A percentile compares a stretch with the other conserved stretches of the same genome.
phyloP scores from a whole-genome alignment of 768 basidiomycete genomes.

The Tricholoma terreum region DNA sequence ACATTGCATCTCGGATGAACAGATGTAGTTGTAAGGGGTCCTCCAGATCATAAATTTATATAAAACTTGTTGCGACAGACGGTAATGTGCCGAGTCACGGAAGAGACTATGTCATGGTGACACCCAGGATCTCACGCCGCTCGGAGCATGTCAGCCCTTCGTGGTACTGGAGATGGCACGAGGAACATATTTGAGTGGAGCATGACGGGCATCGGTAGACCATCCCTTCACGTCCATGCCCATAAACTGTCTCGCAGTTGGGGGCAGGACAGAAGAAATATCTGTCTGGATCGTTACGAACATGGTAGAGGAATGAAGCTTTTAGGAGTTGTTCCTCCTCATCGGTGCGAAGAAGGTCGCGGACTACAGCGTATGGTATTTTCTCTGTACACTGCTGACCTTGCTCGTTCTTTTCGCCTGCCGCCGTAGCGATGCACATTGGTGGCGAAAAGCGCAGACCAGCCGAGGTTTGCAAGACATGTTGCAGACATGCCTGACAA shows the following conservation, averaged over 20 bases:
- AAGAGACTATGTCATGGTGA: background rate
- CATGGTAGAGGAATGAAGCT: constrained; percentile 39
- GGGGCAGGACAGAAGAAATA: constrained; percentile 55
- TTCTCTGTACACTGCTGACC: constrained; percentile 11
- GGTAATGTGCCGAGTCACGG: background rate
- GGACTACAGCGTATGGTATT: constrained; percentile 39
- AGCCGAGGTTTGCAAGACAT: constrained; percentile 34
- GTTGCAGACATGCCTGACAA: constrained; percentile 47
- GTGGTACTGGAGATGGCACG: constrained; percentile 38
- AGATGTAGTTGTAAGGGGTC: no score
- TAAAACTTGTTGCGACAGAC: background rate
- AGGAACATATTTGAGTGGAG: constrained; percentile 32
- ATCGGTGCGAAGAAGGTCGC: constrained; percentile 33
- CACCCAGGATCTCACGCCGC: background rate
- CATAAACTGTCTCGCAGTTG: constrained; percentile 48
- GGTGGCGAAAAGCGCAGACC: constrained; percentile 28
- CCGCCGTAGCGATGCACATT: constrained; percentile 35
- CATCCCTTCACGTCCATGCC: constrained; percentile 18
- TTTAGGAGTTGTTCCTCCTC: constrained; percentile 41
- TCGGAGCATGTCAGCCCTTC: constrained; percentile 37
- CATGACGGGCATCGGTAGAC: constrained; percentile 37
- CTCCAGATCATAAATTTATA: no score
- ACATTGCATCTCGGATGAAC: no score
- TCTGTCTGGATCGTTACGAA: constrained; percentile 37
- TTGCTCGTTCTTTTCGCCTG: constrained; percentile 5